Evolutionary conservation across 352 stramenopile species (phyloP), one percentile per base, ranked within the genome.

Genomic region (Detonula confervacea): DNA sequence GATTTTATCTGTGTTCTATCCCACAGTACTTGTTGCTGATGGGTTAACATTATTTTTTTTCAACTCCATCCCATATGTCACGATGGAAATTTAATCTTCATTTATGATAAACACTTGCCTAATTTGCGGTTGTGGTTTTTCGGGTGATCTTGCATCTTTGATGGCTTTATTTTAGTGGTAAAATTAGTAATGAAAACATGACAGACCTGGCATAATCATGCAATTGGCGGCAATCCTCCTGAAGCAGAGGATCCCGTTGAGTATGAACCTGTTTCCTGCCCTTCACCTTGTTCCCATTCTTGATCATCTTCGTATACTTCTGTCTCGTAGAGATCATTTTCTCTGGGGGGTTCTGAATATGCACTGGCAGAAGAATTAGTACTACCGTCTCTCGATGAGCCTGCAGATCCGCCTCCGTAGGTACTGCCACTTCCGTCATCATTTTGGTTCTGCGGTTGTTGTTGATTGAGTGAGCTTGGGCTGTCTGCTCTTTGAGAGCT

Each of bases 241-340:
- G 22, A 30, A 22, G 37, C 14, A 30, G 42, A 70, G 3, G 57
- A 67, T 60, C 42, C 54, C 8, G 30, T 49, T 3, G 57, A 66
- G 57, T 47, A 66, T 18, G 54, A 62, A 62, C 20, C 54, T 42
- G 33, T 42, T 51, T 71, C 44, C 35, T 64, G 42, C 16, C 29
- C 47, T 16, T 65, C 70, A 52, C 60, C 33, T 20, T 59, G 22
- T 44, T 56, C 65, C 51, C 61, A 44, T 22, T 73, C 47, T 66
- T 83, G 1, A 11, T 83, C 56, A 51, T 77, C 29, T 78, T 78
- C 56, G 29, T 78, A 47, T 12, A 69, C 24, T 30, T 57, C 59
- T 63, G 73, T 42, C 12, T 65, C 57, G 20, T n/a, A n/a, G n/a
- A n/a, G n/a, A n/a, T 78, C 33, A 56, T 63, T n/a, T 46, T 66